These are phyloP conservation scores for Populus davidiana DNA, from an alignment of 345 rosid species.

Conservation along the genomic window DNA sequence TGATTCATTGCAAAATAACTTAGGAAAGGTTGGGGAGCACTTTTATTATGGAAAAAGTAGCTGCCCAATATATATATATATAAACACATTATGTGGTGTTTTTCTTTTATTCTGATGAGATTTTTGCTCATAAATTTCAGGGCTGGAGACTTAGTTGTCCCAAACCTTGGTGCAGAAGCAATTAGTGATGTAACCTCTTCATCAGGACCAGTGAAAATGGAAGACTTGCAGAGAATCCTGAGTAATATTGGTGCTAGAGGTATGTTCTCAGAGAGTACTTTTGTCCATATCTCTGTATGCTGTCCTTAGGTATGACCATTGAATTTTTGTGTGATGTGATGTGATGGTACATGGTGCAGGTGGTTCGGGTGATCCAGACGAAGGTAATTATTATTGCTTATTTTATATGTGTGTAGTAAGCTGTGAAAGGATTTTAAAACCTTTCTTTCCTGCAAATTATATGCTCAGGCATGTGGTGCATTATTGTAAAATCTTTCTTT, in stretches of 20 bases:
- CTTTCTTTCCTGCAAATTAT: not conserved
- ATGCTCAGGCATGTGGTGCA: no score
- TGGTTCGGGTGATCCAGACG: constrained; percentile 61
- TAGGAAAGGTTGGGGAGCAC: no score
- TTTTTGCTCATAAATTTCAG: constrained; percentile 33
- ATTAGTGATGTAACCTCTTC: constrained; percentile 69
- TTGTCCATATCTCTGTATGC: not conserved
- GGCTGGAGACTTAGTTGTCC: constrained; percentile 70
- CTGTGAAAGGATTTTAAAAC: not conserved
- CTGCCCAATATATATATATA: no score
- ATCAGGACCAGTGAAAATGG: constrained; percentile 83
- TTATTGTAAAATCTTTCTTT: no score
- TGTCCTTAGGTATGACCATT: constrained; percentile 14
- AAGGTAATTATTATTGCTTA: constrained; percentile 39
- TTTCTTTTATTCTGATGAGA: not conserved
- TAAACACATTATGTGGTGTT: not conserved
- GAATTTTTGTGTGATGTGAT: constrained; percentile 28
- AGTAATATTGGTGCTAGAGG: constrained; percentile 75
- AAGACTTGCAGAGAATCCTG: constrained; percentile 88
- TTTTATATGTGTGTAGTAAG: not conserved
- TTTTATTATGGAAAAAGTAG: no score
- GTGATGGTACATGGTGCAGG: constrained; percentile 41
- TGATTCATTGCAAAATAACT: no score
- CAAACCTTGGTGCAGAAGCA: constrained; percentile 61
- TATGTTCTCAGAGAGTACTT: constrained; percentile 16